Evolutionary conservation across 2,329 filamentous ascomycete species (phyloP).

Genomic region (Pseudocercospora ulei): DNA sequence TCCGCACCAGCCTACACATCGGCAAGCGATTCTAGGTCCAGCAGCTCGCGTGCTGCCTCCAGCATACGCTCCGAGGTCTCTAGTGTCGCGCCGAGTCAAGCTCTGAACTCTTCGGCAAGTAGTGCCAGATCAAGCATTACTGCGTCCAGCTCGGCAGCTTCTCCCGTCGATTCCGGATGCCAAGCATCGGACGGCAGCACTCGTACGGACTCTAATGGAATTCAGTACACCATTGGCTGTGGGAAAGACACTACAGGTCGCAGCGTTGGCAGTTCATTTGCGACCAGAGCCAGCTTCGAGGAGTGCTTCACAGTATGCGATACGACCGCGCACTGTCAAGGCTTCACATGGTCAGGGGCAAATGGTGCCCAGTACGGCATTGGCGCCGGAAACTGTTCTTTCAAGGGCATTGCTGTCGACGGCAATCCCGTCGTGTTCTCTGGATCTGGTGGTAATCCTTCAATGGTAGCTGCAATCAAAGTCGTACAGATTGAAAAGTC

Average conservation of each 20-base stretch:
- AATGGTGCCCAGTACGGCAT: conserved; percentile 9
- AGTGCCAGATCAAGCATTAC: neutral
- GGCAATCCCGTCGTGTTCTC: conserved; percentile 2
- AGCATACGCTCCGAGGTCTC: neutral
- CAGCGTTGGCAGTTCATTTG: neutral
- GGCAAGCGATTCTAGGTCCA: neutral
- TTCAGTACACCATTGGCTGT: conserved; percentile 12
- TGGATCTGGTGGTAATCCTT: conserved; percentile 1
- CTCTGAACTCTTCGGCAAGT: too few species aligned
- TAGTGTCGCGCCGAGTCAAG: conserved; percentile 3
- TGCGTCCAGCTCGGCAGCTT: neutral
- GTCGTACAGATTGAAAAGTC: neutral
- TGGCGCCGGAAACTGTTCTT: conserved; percentile 12
- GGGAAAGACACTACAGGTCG: conserved; percentile 8
- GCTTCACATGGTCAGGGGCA: conserved; percentile 8
- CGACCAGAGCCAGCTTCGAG: conserved; percentile 3
- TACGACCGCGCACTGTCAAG: conserved; percentile 3
- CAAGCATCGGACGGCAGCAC: conserved; percentile 6
- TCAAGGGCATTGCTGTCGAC: conserved; percentile 8
- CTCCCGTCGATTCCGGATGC: conserved; percentile 2
- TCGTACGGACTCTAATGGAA: conserved; percentile 1
- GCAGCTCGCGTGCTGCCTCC: neutral
- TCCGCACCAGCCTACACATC: neutral
- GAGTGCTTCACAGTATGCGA: conserved; percentile 8
- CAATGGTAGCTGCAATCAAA: conserved; percentile 3